Percentiles rank a stretch among this genome's conserved stretches.
Evolutionary conservation across 495 filamentous ascomycete genomes (phyloP).

Genomic region (Penicillium manginii): DNA sequence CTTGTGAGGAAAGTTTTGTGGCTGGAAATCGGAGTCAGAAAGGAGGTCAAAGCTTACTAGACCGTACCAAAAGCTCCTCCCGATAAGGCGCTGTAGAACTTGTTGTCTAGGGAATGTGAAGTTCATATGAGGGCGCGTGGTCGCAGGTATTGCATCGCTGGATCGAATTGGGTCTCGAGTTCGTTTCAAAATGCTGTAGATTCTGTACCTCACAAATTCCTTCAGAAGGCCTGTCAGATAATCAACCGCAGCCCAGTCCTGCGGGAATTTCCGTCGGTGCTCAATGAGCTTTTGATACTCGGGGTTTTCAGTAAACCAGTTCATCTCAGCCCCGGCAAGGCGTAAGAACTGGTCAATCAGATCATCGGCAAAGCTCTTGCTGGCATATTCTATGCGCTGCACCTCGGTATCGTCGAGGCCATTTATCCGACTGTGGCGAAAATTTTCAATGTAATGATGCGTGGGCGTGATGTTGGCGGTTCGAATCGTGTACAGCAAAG

Average conservation of each 20-base stretch:
- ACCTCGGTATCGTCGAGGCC: slow-evolving; percentile 46
- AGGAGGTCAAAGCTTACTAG: slow-evolving; percentile 3
- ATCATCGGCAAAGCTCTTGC: slow-evolving; percentile 45
- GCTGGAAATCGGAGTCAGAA: background rate
- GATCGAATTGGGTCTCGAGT: slow-evolving; percentile 18
- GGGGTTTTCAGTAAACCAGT: slow-evolving; percentile 41
- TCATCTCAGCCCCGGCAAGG: slow-evolving; percentile 41
- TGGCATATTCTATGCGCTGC: slow-evolving; percentile 56
- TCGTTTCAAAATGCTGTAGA: slow-evolving; percentile 22
- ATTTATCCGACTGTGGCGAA: slow-evolving; percentile 27
- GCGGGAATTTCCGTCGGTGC: slow-evolving; percentile 18
- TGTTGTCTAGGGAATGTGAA: background rate
- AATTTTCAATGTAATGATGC: slow-evolving; percentile 22
- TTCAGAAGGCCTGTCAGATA: slow-evolving; percentile 17
- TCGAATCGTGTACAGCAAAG: slow-evolving; percentile 37
- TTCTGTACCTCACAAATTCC: slow-evolving; percentile 30
- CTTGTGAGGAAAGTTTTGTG: background rate
- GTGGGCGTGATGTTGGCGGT: slow-evolving; percentile 3
- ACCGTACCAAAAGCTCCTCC: slow-evolving; percentile 38
- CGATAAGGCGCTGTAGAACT: slow-evolving; percentile 39
- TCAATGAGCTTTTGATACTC: slow-evolving; percentile 28
- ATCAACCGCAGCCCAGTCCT: no score
- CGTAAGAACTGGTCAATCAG: slow-evolving; percentile 38
- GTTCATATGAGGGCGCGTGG: background rate
- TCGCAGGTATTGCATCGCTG: background rate